A percentile compares a stretch with the other conserved stretches of the same genome.
Evolutionary conservation across 306 rosid species (phyloP).

Genomic region (Fagus crenata): DNA sequence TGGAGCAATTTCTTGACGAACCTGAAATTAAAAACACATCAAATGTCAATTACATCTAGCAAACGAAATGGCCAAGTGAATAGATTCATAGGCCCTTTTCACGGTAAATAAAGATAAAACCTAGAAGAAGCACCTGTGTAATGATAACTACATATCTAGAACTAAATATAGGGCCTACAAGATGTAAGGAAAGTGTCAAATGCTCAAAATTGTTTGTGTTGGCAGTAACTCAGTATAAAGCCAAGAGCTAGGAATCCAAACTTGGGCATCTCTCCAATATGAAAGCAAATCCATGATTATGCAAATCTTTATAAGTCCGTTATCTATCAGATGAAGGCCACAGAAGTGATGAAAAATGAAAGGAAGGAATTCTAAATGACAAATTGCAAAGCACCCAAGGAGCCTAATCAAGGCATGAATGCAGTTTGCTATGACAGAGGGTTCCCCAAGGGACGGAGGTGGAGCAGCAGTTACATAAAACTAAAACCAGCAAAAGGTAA

Average conservation of each 20-base stretch:
- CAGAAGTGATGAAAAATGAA: constrained; percentile 2
- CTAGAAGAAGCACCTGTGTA: constrained; percentile 1
- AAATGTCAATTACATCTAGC: background rate
- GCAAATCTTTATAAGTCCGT: background rate
- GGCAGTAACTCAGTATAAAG: background rate
- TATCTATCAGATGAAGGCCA: background rate
- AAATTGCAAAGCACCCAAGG: background rate
- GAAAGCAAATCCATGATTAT: background rate
- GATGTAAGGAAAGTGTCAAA: background rate
- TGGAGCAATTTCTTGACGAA: constrained; percentile 89
- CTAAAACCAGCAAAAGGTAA: background rate
- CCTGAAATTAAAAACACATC: constrained; percentile 53
- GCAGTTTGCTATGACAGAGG: background rate
- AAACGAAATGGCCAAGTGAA: background rate
- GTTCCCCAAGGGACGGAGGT: background rate
- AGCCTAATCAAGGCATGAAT: background rate
- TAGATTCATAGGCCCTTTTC: background rate
- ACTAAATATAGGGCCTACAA: background rate
- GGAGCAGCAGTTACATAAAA: background rate
- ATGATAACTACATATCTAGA: background rate
- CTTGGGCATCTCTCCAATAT: background rate
- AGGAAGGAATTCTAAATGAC: background rate
- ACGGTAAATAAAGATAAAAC: background rate
- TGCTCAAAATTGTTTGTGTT: background rate
- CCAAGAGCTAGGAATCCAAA: constrained; percentile 6